These are phyloP conservation scores for Beauveria brongniartii DNA, from an alignment of 2,329 filamentous ascomycete genomes.

Conservation along the genomic window DNA sequence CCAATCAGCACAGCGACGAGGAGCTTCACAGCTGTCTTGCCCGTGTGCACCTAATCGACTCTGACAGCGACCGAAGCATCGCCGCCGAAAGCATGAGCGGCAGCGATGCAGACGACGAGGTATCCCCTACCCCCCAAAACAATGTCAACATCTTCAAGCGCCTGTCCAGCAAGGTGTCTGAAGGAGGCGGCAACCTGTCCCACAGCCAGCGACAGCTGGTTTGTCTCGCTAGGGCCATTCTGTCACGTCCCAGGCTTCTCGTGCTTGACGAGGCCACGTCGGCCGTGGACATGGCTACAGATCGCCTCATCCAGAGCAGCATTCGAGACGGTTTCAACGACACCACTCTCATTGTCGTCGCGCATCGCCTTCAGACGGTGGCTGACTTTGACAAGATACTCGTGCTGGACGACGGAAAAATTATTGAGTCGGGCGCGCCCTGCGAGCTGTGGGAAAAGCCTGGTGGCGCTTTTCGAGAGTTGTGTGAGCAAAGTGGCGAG, in stretches of 20 bases:
- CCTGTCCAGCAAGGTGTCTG: constrained; percentile 47
- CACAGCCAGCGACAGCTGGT: constrained; percentile 40
- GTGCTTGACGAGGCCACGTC: constrained; percentile 63
- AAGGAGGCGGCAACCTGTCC: constrained; percentile 46
- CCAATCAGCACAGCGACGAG: constrained; percentile 52
- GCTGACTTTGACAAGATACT: constrained; percentile 59
- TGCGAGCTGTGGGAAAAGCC: constrained; percentile 42
- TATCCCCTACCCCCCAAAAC: constrained; percentile 21
- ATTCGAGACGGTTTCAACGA: constrained; percentile 56
- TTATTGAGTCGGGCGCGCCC: constrained; percentile 51
- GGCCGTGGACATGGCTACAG: constrained; percentile 60
- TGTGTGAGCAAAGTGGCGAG: constrained; percentile 5
- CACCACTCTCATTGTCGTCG: constrained; percentile 56
- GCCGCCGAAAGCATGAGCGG: constrained; percentile 17
- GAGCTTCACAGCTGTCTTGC: constrained; percentile 37
- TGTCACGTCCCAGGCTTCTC: constrained; percentile 56
- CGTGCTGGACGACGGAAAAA: constrained; percentile 49
- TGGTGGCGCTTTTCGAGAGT: constrained; percentile 13
- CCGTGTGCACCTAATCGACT: constrained; percentile 50
- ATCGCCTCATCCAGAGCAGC: constrained; percentile 54
- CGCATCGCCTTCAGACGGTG: constrained; percentile 58
- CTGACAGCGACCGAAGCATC: constrained; percentile 20
- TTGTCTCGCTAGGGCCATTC: constrained; percentile 55
- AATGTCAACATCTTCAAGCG: constrained; percentile 44
- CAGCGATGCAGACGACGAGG: constrained; percentile 30